phyloP scores from a whole-genome alignment of 805 yeast species.

The Wickerhamomyces strasburgensis region DNA sequence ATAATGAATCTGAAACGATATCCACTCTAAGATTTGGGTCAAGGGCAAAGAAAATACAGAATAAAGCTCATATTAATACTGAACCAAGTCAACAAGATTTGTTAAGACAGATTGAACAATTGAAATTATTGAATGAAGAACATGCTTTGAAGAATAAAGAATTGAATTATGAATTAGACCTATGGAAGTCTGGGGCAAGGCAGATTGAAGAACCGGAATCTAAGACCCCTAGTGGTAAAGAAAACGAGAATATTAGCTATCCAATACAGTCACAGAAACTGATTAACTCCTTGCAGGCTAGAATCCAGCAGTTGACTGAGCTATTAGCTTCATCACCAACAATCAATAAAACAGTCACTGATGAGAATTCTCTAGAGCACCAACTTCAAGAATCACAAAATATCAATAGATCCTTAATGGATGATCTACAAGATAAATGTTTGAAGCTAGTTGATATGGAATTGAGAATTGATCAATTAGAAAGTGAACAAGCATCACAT shows the following conservation, averaged over 20 bases:
- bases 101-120: slow-evolving; percentile 18
- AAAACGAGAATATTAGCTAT: not conserved
- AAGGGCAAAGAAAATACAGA: slow-evolving; percentile 64
- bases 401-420: slow-evolving; percentile 16
- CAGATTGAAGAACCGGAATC: slow-evolving; percentile 4
- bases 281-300: not conserved
- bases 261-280: not conserved
- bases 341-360: not conserved
- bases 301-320: slow-evolving; percentile 11
- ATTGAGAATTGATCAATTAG: slow-evolving; percentile 35
- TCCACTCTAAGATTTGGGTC: slow-evolving; percentile 72
- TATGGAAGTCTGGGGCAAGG: slow-evolving; percentile 20
- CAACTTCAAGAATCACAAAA: slow-evolving; percentile 18
- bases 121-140: slow-evolving; percentile 16
- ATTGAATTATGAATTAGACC: slow-evolving; percentile 19
- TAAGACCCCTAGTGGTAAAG: too few relatives aligned
- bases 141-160: slow-evolving; percentile 14
- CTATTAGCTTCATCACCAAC: slow-evolving; percentile 14
- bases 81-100: slow-evolving; percentile 23
- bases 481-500: slow-evolving; percentile 27
- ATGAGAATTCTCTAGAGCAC: slow-evolving; percentile 3
- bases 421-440: slow-evolving; percentile 26
- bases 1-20: slow-evolving; percentile 58
- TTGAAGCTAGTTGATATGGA: slow-evolving; percentile 35
- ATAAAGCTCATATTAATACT: slow-evolving; percentile 54